Base-by-base conservation (phyloP, 2,329 filamentous ascomycete genomes). In the Talaromyces islandicus region DNA sequence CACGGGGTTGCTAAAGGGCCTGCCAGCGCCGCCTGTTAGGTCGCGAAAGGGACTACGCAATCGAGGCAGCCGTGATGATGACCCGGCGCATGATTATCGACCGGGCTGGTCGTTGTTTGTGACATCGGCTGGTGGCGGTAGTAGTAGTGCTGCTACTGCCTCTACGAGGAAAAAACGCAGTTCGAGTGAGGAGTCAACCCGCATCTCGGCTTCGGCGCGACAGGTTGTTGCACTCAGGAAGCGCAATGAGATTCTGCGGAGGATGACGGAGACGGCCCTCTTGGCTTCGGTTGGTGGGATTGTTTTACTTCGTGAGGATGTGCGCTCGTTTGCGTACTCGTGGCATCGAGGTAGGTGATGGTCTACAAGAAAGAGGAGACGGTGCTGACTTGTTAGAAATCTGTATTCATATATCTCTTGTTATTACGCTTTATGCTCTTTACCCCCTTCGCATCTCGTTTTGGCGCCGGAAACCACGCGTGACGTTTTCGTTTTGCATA, bases 31-130 rank as follows among this genome's bases (percentile, higher is more conserved):
- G 2, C 88, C 83, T n/a, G 67, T 82, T 9, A 83, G 86, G 62
- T 81, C 85, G 32, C 88, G 89, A 70, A 97, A 96, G 76, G 92
- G 92, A 7, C 74, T 96, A 84, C 61, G 86, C 82, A 67, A 70
- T 69, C 68, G 65, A 19, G 63, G 62, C 50, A 57, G 24, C 51
- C 63, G 64, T 25, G 68, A 72, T 35, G 59, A 68, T 59, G 59
- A 68, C 58, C 69, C 52, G 2, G 46, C 70, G 41, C 68, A 70
- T 35, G 58, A 63, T 48, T 58, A 63, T 14, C 59, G 71, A 29
- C 68, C 68, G 24, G 64, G 67, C 61, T 75, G 71, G 72, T 67
- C 71, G 30, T 68, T 71, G 57, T 64, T 73, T 57, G 67, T 65
- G 41, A 64, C 65, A 5, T 65, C 64, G 7, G 68, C 67, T 51